phyloP scores from a whole-genome alignment of 2,329 filamentous ascomycete species.

The Aspergillus intermedius region DNA sequence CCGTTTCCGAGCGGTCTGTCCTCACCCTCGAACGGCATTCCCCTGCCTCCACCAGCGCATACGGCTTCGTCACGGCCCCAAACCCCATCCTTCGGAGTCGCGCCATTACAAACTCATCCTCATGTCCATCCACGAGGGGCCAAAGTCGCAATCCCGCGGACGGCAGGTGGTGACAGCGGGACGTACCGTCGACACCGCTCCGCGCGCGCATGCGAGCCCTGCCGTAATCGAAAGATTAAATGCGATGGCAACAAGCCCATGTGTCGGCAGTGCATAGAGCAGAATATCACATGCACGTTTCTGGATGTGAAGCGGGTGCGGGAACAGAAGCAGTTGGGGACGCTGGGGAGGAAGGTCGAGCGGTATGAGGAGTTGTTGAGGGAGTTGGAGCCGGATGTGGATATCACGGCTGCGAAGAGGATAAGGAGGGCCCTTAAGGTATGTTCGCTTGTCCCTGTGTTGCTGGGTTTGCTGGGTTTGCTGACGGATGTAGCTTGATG shows the following conservation, averaged over 20 bases:
- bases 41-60: not conserved
- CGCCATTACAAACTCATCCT: too few relatives aligned
- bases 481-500: not conserved
- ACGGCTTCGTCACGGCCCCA: not conserved
- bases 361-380: slow-evolving; percentile 23
- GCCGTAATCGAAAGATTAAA: slow-evolving; percentile 30
- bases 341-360: slow-evolving; percentile 18
- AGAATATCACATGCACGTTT: slow-evolving; percentile 20
- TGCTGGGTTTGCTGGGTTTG: not conserved
- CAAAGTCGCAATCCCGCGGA: slow-evolving; percentile 27
- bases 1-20: not conserved
- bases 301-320: slow-evolving; percentile 31
- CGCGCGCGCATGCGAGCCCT: slow-evolving; percentile 30
- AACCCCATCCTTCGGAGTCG: not conserved
- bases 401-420: slow-evolving; percentile 12
- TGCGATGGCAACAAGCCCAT: slow-evolving; percentile 25
- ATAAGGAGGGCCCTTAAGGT: slow-evolving; percentile 24
- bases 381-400: slow-evolving; percentile 19
- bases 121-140: too few relatives aligned
- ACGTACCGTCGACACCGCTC: slow-evolving; percentile 24
- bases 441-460: not conserved
- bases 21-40: not conserved
- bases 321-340: slow-evolving; percentile 27
- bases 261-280: slow-evolving; percentile 23
- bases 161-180: slow-evolving; percentile 11